These are phyloP conservation scores for Lentinula raphanica DNA, from an alignment of 768 basidiomycete species.

Conservation along the genomic window DNA sequence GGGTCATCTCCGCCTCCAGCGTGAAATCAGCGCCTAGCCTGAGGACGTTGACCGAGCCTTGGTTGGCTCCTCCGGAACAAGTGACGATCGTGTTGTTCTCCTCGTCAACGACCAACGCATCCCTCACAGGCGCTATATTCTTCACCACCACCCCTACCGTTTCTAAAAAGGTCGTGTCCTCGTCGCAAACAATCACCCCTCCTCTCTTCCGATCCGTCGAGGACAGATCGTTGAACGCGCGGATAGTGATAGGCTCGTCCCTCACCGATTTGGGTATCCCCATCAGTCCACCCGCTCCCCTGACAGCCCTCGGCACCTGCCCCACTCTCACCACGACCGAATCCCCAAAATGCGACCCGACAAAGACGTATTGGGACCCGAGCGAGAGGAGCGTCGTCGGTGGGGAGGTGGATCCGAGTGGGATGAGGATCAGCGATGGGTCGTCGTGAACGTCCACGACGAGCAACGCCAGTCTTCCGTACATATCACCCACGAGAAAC, in stretches of 20 bases:
- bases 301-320: no score
- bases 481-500: constrained; percentile 64
- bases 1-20: no score
- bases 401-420: constrained; percentile 76
- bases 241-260: no score
- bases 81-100: constrained; percentile 82
- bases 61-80: constrained; percentile 75
- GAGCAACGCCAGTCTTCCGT: constrained; percentile 68
- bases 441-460: constrained; percentile 29
- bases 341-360: constrained; percentile 80
- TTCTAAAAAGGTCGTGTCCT: constrained; percentile 54
- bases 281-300: no score
- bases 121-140: constrained; percentile 81
- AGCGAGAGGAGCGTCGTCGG: constrained; percentile 70
- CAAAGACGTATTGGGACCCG: constrained; percentile 60
- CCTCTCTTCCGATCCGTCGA: no score
- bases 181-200: not conserved
- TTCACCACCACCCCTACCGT: constrained; percentile 62
- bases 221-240: no score
- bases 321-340: constrained; percentile 70
- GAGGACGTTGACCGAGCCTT: constrained; percentile 72
- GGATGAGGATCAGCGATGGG: constrained; percentile 49
- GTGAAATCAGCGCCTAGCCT: constrained; percentile 81
- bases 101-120: constrained; percentile 73
- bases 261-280: no score